Percentiles rank a stretch among this genome's conserved stretches.
Evolutionary conservation across 345 rosid species (phyloP).

Genomic region (Turritis glabra): DNA sequence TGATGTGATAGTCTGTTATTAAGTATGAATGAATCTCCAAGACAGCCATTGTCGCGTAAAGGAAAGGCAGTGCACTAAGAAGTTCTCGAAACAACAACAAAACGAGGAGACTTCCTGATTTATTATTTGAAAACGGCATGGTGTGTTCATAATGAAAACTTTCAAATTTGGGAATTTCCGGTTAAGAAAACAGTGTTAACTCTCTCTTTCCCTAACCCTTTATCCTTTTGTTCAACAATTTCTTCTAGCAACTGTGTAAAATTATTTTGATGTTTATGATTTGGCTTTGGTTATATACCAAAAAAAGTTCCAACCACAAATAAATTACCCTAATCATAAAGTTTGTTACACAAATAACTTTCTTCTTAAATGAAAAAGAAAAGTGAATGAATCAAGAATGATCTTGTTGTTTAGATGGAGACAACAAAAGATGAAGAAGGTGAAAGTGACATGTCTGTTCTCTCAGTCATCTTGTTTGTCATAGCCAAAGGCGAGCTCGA

Average conservation of each 20-base stretch:
- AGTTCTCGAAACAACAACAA: too few relatives aligned
- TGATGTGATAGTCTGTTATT: neutral
- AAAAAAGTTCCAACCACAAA: slow-evolving; percentile 5
- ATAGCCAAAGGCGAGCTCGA: slow-evolving; percentile 57
- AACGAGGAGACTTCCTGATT: too few relatives aligned
- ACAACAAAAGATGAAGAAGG: neutral
- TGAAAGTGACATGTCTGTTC: slow-evolving; percentile 12
- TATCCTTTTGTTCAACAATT: too few relatives aligned
- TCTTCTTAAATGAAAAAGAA: neutral
- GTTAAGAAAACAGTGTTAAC: too few relatives aligned
- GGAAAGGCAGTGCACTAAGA: too few relatives aligned
- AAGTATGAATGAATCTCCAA: neutral
- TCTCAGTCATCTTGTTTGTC: slow-evolving; percentile 35
- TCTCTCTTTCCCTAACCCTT: too few relatives aligned
- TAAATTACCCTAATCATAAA: slow-evolving; percentile 6
- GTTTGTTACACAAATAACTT: neutral
- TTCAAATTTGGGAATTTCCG: too few relatives aligned
- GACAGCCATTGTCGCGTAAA: too few relatives aligned
- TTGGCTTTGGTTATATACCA: slow-evolving; percentile 20
- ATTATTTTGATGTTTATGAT: slow-evolving; percentile 24
- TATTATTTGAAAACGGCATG: too few relatives aligned
- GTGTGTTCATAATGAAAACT: too few relatives aligned
- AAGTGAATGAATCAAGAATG: slow-evolving; percentile 31
- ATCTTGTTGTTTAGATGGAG: slow-evolving; percentile 10
- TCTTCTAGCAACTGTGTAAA: slow-evolving; percentile 37